Conservation (phyloP, 2,329 filamentous ascomycete genomes). For the Grosmannia serpens region DNA sequence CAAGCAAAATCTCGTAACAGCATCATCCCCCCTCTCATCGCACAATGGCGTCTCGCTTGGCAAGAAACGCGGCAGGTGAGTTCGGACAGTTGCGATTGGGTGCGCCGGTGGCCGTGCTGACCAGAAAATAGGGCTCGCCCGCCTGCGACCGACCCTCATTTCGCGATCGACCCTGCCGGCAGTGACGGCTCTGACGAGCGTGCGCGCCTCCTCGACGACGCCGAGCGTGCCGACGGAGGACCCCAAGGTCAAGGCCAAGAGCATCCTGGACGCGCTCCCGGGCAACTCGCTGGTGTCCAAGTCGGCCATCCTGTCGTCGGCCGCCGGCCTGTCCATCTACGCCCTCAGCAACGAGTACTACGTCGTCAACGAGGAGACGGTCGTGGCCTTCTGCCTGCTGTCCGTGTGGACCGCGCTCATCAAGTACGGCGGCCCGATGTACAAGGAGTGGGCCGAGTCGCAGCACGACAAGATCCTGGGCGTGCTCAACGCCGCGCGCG, state of each 20-base stretch:
- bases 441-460: constrained; percentile 81
- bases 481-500: constrained; percentile 87
- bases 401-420: constrained; percentile 86
- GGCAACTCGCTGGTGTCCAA: constrained; percentile 90
- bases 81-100: constrained; percentile 22
- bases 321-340: constrained; percentile 80
- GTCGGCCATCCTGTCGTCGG: constrained; percentile 90
- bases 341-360: constrained; percentile 99
- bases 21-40: constrained; percentile 38
- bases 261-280: constrained; percentile 84
- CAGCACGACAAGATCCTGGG: constrained; percentile 88
- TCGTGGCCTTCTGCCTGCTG: constrained; percentile 85
- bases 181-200: constrained; percentile 53
- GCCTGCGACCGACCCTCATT: constrained; percentile 10
- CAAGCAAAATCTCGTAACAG: not conserved
- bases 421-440: constrained; percentile 87
- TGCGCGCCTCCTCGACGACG: constrained; percentile 55
- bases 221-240: constrained; percentile 75
- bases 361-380: constrained; percentile 97
- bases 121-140: constrained; percentile 8
- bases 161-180: constrained; percentile 7
- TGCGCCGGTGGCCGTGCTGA: not conserved
- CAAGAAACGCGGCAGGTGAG: constrained; percentile 90
- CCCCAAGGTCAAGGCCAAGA: constrained; percentile 94
- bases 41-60: constrained; percentile 97